Conservation (phyloP, 345 rosid species). For the Populus ilicifolia region DNA sequence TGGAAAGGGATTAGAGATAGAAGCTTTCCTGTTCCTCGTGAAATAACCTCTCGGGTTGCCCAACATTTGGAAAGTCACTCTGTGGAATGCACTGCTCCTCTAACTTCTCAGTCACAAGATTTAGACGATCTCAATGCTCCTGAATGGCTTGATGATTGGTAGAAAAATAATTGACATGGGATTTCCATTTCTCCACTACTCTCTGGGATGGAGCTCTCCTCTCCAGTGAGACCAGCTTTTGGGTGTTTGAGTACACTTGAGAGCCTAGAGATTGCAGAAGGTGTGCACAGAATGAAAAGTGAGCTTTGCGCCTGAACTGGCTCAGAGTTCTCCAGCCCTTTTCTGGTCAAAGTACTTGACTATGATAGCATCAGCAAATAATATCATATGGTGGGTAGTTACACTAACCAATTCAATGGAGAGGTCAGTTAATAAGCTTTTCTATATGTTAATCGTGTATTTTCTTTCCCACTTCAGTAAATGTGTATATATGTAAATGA, state of each 20-base stretch:
- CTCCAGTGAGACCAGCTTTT: slow-evolving; percentile 2
- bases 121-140: slow-evolving; percentile 42
- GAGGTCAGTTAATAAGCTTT: slow-evolving; percentile 9
- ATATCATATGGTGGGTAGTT: slow-evolving; percentile 7
- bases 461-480: slow-evolving; percentile 22
- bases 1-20: slow-evolving; percentile 56
- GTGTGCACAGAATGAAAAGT: slow-evolving; percentile 4
- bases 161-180: slow-evolving; percentile 20
- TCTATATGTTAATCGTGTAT: background rate
- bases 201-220: background rate
- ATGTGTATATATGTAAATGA: slow-evolving; percentile 35
- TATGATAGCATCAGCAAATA: slow-evolving; percentile 4
- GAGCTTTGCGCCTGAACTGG: slow-evolving; percentile 12
- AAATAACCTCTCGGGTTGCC: slow-evolving; percentile 48
- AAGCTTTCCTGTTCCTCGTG: slow-evolving; percentile 52
- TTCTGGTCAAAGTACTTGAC: background rate
- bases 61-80: slow-evolving; percentile 43
- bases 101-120: slow-evolving; percentile 39
- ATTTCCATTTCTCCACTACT: background rate
- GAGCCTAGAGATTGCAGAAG: background rate
- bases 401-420: slow-evolving; percentile 32
- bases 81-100: slow-evolving; percentile 31
- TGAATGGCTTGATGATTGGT: slow-evolving; percentile 88
- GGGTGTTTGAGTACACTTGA: slow-evolving; percentile 1
- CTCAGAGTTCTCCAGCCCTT: background rate